Conservation (phyloP, 2,329 filamentous ascomycete species). For the Lojkania enalia region DNA sequence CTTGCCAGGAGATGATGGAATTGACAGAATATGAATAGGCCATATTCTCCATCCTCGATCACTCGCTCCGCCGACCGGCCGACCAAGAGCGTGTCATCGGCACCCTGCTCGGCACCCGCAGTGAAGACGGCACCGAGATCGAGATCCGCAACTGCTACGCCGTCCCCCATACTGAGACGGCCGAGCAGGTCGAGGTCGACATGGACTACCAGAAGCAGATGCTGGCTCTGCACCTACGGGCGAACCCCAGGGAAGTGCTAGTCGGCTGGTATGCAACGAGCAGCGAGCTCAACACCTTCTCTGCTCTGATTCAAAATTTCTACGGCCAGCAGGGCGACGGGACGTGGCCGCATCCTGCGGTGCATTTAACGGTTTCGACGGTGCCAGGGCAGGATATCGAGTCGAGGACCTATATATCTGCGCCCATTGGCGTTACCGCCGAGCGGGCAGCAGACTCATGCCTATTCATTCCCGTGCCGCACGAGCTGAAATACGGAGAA, state of each 20-base stretch:
- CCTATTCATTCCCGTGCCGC: constrained; percentile 95
- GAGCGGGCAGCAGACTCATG: constrained; percentile 96
- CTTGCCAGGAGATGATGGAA: neutral
- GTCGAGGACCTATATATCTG: constrained; percentile 91
- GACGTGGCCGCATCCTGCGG: constrained; percentile 95
- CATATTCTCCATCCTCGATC: constrained; percentile 74
- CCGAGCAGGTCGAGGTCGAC: constrained; percentile 98
- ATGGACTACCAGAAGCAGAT: constrained; percentile 99
- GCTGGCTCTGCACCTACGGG: constrained; percentile 91
- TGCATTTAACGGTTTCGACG: constrained; percentile 93
- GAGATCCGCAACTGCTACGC: constrained; percentile 97
- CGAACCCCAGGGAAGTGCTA: constrained; percentile 88
- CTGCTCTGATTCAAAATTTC: constrained; percentile 98
- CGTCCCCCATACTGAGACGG: constrained; percentile 96
- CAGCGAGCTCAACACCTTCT: constrained; percentile 97
- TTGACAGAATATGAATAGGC: constrained; percentile 49
- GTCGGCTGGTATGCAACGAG: constrained; percentile 99
- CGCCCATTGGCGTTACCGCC: constrained; percentile 90
- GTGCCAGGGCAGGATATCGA: constrained; percentile 86
- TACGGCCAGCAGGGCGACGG: constrained; percentile 96
- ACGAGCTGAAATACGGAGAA: constrained; percentile 89
- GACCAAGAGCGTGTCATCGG: constrained; percentile 97
- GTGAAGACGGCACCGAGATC: constrained; percentile 95
- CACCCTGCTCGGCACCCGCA: constrained; percentile 87
- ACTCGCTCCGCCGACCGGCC: constrained; percentile 87